A percentile compares a stretch with the other conserved stretches of the same genome.
These are phyloP conservation scores for Ophiostoma ulmi DNA, from an alignment of 2,329 filamentous ascomycete species.

Conservation along the genomic window DNA sequence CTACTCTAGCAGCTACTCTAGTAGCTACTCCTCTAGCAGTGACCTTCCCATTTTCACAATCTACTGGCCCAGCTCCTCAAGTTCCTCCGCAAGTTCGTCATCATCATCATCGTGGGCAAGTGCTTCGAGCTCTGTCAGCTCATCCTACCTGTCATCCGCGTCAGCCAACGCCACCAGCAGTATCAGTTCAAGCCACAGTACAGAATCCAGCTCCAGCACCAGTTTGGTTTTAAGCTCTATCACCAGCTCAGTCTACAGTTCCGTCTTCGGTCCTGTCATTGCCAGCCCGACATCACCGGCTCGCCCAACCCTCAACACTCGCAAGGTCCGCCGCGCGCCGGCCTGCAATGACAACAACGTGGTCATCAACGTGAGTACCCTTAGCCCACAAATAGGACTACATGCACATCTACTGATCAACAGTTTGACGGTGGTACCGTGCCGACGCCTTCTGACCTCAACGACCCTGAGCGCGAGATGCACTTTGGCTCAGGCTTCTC, in stretches of 20 bases:
- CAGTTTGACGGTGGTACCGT: not conserved
- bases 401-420: not conserved
- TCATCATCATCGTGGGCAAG: not conserved
- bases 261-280: not conserved
- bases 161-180: not conserved
- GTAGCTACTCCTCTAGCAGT: not conserved
- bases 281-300: not conserved
- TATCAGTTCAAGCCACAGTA: not conserved
- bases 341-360: not conserved
- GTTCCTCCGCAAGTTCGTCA: not conserved
- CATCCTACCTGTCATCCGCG: not conserved
- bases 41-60: not conserved
- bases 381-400: not conserved
- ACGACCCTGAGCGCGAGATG: conserved; percentile 31
- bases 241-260: not conserved
- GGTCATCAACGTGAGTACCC: not conserved
- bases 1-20: not conserved
- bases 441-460: not conserved
- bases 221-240: not conserved
- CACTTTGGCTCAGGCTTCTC: conserved; percentile 36
- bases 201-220: not conserved
- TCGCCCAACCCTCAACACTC: not conserved
- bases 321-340: not conserved
- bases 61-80: not conserved
- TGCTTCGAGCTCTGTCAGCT: not conserved